A percentile compares a stretch with the other conserved stretches of the same genome.
Conservation (phyloP, 192 early-diverging fungal genomes). For the Coemansia asiatica region DNA sequence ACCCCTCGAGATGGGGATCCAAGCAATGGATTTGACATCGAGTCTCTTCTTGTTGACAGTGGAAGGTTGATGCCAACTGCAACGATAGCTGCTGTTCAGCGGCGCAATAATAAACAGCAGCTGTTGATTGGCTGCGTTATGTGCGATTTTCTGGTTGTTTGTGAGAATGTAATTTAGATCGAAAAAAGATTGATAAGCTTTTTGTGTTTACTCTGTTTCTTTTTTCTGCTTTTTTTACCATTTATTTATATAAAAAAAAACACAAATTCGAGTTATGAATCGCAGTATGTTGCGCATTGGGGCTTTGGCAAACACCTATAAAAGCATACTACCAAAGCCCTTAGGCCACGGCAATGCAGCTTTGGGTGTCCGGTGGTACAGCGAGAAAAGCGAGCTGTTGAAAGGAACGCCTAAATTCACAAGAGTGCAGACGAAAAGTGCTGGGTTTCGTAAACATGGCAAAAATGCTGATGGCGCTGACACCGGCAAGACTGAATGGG, state of each 20-base stretch:
- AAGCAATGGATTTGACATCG: slow-evolving; percentile 16
- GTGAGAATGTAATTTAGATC: slow-evolving; percentile 18
- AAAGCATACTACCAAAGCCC: background rate
- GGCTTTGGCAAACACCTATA: background rate
- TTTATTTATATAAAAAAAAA: background rate
- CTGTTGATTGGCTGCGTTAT: slow-evolving; percentile 45
- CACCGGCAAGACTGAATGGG: slow-evolving; percentile 6
- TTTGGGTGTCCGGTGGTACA: slow-evolving; percentile 2
- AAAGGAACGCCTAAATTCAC: slow-evolving; percentile 49
- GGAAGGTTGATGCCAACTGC: slow-evolving; percentile 47
- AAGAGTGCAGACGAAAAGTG: slow-evolving; percentile 18
- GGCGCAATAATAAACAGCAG: slow-evolving; percentile 34
- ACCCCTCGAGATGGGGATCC: slow-evolving; percentile 14
- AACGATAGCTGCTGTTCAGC: slow-evolving; percentile 47
- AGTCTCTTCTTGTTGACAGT: slow-evolving; percentile 37
- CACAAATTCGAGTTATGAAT: background rate
- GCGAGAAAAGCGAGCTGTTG: slow-evolving; percentile 22
- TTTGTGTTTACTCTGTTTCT: background rate
- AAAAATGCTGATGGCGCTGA: background rate
- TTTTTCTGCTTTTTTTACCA: background rate
- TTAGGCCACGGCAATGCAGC: background rate
- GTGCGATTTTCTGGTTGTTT: slow-evolving; percentile 30
- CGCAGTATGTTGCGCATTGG: background rate
- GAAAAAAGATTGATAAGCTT: too few relatives aligned
- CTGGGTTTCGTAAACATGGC: background rate